A percentile compares a stretch with the other conserved stretches of the same genome.
These are phyloP conservation scores for Citrus sp. DNA, from an alignment of 345 rosid species.

Conservation along the genomic window DNA sequence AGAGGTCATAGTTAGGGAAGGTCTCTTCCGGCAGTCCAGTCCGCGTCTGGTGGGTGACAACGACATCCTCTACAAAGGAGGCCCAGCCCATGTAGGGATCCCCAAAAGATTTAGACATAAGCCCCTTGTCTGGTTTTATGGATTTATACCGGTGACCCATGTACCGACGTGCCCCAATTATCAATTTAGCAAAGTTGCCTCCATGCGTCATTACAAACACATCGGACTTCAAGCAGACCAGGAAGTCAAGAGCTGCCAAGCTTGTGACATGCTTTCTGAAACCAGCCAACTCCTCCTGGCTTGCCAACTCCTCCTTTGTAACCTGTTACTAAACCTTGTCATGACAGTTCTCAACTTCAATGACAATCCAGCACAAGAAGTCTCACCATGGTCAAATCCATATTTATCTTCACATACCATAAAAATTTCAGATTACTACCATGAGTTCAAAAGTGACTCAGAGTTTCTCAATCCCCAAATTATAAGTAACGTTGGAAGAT, in stretches of 20 bases:
- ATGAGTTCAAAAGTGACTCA: neutral
- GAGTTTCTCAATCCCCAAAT: neutral
- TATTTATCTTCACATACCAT: neutral
- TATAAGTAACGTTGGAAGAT: neutral
- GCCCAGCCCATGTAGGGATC: slow-evolving; percentile 99
- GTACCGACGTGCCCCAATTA: slow-evolving; percentile 93
- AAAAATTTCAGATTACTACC: neutral
- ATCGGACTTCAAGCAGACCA: slow-evolving; percentile 95
- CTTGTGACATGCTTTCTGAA: slow-evolving; percentile 98
- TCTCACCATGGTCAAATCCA: neutral
- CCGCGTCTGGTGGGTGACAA: slow-evolving; percentile 90
- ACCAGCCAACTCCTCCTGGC: slow-evolving; percentile 65
- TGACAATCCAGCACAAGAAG: neutral
- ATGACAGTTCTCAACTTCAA: slow-evolving; percentile 8
- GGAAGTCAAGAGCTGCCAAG: slow-evolving; percentile 94
- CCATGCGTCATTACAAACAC: slow-evolving; percentile 99
- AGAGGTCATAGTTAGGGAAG: slow-evolving; percentile 98
- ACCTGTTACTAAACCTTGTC: slow-evolving; percentile 46
- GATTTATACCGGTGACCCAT: slow-evolving; percentile 96
- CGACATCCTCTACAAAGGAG: slow-evolving; percentile 94
- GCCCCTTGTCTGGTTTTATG: slow-evolving; percentile 97
- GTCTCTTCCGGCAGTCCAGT: slow-evolving; percentile 99
- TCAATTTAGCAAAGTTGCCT: slow-evolving; percentile 97
- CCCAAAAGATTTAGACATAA: slow-evolving; percentile 97
- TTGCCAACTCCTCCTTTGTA: slow-evolving; percentile 95